Evolutionary conservation across 306 rosid genomes (phyloP).

Genomic region (Vachellia pachyceras): DNA sequence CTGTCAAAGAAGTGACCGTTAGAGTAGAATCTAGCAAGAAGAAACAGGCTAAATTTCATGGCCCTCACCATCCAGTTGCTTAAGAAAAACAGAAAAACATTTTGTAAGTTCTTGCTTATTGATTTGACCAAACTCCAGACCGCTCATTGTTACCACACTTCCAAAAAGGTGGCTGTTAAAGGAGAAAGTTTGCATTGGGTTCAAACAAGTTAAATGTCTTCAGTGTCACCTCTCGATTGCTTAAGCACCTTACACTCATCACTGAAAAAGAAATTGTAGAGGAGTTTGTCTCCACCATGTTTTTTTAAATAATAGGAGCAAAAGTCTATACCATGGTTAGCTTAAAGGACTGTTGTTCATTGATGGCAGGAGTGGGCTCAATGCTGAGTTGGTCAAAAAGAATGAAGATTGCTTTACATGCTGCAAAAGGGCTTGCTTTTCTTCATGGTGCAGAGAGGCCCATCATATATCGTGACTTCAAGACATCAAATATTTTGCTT

Average conservation of each 20-base stretch:
- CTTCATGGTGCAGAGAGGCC: conserved; percentile 95
- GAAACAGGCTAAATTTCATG: not conserved
- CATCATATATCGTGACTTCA: conserved; percentile 96
- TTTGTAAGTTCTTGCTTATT: not conserved
- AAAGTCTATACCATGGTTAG: not conserved
- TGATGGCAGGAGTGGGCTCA: conserved; percentile 81
- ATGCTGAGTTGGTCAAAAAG: conserved; percentile 88
- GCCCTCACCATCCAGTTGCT: conserved; percentile 13
- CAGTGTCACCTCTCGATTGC: conserved; percentile 6
- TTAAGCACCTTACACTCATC: conserved; percentile 9
- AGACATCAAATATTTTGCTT: conserved; percentile 93
- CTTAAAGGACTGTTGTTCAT: conserved; percentile 40
- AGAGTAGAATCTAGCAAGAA: not conserved
- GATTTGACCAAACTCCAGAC: not conserved
- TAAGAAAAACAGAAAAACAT: not conserved
- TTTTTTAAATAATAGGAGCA: not conserved
- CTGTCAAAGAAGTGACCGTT: not conserved
- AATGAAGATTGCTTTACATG: conserved; percentile 95
- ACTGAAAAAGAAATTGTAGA: conserved; percentile 3
- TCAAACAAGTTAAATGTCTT: conserved; percentile 3
- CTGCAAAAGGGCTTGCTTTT: conserved; percentile 98
- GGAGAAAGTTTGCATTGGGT: not conserved
- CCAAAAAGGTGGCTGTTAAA: not conserved
- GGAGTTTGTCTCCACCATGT: conserved; percentile 19
- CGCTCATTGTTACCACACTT: not conserved